Evolutionary conservation across 108 stramenopile genomes (phyloP), one percentile per base, ranked within the genome.

Genomic region (Skeletonema tropicum): DNA sequence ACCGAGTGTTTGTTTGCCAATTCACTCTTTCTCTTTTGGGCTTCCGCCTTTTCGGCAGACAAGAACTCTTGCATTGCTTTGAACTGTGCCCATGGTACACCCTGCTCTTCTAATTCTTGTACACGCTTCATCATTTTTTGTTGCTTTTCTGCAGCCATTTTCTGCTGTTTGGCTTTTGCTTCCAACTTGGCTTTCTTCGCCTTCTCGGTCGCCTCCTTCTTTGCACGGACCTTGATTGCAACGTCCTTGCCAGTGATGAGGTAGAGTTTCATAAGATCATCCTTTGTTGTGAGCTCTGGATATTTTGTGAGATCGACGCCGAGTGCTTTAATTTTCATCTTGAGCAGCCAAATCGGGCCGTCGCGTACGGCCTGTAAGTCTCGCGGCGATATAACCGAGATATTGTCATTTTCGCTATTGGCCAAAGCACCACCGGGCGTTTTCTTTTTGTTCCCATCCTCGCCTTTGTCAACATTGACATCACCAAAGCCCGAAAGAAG

Each of bases 401-500:
- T 67, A 12, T 66, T 60, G 14, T 23, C 29, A 19, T 68, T 33
- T 23, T 79, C 74, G 12, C 33, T 60, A 38, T 36, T 73, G 19
- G 65, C 36, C 19, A 68, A 17, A 69, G 39, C 73, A 60, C 33
- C 61, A 13, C 38, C 58, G 7, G 66, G 8, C n/a, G 64, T 70
- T 25, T 85, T 82, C 66, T 89, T 83, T 66, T 89, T 85, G 17
- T 63, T 74, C 14, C 68, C 83, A 26, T 88, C 83, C 68, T 95
- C 87, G 14, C 83, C 86, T 48, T 89, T 88, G 69, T 97, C 90
- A 5, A 94, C 90, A 77, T 97, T 98, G 26, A 97, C 73, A 73
- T 97, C 97, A 48, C 97, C 98, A 77, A 97, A 98, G 15, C 98
- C 97, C 36, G 94, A 87, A 17, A 95, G 82, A 15, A 95, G 74